phyloP scores from a whole-genome alignment of 2,329 filamentous ascomycete genomes.

The Phyllosticta citribraziliensis region DNA sequence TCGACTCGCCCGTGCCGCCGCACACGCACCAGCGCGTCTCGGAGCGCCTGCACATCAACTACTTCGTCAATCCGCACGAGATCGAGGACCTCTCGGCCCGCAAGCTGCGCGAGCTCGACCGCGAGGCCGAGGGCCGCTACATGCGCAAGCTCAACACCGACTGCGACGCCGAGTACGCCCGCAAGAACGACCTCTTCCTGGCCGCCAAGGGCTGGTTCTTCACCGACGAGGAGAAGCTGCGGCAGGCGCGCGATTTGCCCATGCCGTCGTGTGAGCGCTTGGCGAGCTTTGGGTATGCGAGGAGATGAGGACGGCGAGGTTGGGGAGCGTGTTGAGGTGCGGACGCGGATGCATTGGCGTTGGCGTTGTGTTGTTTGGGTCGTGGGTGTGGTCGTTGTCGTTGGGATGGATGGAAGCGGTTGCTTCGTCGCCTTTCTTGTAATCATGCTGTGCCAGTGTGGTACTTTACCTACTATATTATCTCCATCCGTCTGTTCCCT shows the following conservation, averaged over 20 bases:
- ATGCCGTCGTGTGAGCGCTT: constrained; percentile 51
- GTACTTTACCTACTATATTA: too few relatives aligned
- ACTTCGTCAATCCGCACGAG: constrained; percentile 75
- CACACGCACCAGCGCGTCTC: constrained; percentile 67
- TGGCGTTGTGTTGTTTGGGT: neutral
- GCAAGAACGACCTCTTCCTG: constrained; percentile 58
- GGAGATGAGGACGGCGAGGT: neutral
- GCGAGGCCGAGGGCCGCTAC: constrained; percentile 63
- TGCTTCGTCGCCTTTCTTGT: too few relatives aligned
- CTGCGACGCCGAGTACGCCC: constrained; percentile 64
- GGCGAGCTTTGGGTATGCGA: constrained; percentile 32
- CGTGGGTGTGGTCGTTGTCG: too few relatives aligned
- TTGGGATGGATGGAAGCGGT: too few relatives aligned
- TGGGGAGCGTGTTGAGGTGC: too few relatives aligned
- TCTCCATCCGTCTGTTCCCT: too few relatives aligned
- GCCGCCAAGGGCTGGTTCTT: constrained; percentile 84
- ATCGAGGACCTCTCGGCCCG: constrained; percentile 58
- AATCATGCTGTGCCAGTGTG: too few relatives aligned
- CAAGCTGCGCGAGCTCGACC: constrained; percentile 67
- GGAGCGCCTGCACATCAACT: constrained; percentile 61
- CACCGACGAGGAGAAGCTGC: constrained; percentile 69
- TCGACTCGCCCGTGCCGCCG: constrained; percentile 60
- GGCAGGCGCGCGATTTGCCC: constrained; percentile 53
- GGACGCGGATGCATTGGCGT: neutral
- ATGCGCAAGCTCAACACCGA: constrained; percentile 56